Evolutionary conservation across 2,329 filamentous ascomycete genomes (phyloP), one percentile per base, ranked within the genome.

Genomic region (Penicillium corylophilum): DNA sequence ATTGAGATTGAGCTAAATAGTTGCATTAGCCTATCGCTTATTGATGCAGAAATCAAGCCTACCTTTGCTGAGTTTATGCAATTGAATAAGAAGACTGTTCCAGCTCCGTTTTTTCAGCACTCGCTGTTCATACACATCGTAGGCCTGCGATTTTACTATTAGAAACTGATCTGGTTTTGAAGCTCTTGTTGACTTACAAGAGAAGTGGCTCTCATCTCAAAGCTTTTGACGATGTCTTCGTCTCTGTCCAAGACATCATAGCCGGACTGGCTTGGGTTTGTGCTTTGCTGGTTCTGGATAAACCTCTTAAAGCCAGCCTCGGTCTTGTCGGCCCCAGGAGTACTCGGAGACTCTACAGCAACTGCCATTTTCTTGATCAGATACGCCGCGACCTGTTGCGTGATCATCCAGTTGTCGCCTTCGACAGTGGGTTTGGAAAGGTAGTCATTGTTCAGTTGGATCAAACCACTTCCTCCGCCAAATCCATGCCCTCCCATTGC

Each of bases 321-420:
- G 1, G 48, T 50, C 38, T 61, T 49, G 50, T 62, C 58, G 10
- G 28, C 23, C 6, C 39, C 26, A 6, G 44, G 15, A 3, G 24
- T 44, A 26, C 47, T 33, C 5, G 46, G 22, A 2, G 48, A 50
- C 8, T 52, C 3, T 3, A 45, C 69, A 4, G 73, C 72, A 24
- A 68, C 61, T 24, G 71, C 64, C 74, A 80, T 80, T 39, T 78
- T 77, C 61, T 82, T 81, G 64, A 82, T 78, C 22, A 82, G 61
- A 51, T 59, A 60, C 0, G 54, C 54, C 6, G 57, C 76, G 3
- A 77, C 76, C 62, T 82, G 79, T 52, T 81, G 78, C 0, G 77
- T 80, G 36, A 82, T 81, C 78, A 81, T 81, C 77, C 78, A 81
- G 50, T 82, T 82, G 59, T 81, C 79, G 2, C 79, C 79, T 56